Base-by-base conservation (phyloP, 208 protist genomes). In the Acanthamoeba rhysodes region DNA sequence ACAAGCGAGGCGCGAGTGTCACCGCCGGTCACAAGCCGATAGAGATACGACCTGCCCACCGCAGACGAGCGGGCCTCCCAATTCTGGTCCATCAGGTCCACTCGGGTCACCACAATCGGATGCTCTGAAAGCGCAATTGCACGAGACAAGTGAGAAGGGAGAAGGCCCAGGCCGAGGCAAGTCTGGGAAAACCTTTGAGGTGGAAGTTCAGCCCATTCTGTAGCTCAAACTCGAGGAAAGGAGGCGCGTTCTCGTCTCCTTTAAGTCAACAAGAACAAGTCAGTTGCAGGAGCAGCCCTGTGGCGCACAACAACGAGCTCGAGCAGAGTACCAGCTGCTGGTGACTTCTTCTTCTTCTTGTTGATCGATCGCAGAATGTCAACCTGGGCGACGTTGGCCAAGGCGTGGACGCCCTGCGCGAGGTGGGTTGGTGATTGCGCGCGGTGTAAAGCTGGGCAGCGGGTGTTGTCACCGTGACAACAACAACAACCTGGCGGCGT, bases 331-430 rank as follows among this genome's bases (percentile, higher is more conserved):
- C 66, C 24, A 37, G 24, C 66, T 37, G n/a, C 12, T 12, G 66
- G 14, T 74, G 8, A 2, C 66, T 74, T 2, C 20, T 74, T 74
- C 14, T 74, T 74, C 9, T 34, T n/a, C 9, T 34, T n/a, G n/a
- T 74, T 74, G 8, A 74, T 14, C 78, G 78, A 59, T 27, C 78
- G 37, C 78, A 85, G 16, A n/a, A 85, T 55, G 48, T 85, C 78
- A 32, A 85, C 78, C 20, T 57, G 78, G 24, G 48, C 78, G 7
- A 85, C 78, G 29, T 85, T 85, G 45, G 78, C 78, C 48, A 85
- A 32, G 10, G 78, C 78, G 29, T 85, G 78, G 14, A 85, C 78
- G 37, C 78, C 78, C 78, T 85, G 41, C 22, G 66, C 29, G 66
- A 7, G 66, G 57, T 64, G 57, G 57, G 9, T 24, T 24, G 14